A percentile compares a stretch with the other conserved stretches of the same genome.
Evolutionary conservation across 306 rosid species (phyloP).

Genomic region (Malus asiatica): DNA sequence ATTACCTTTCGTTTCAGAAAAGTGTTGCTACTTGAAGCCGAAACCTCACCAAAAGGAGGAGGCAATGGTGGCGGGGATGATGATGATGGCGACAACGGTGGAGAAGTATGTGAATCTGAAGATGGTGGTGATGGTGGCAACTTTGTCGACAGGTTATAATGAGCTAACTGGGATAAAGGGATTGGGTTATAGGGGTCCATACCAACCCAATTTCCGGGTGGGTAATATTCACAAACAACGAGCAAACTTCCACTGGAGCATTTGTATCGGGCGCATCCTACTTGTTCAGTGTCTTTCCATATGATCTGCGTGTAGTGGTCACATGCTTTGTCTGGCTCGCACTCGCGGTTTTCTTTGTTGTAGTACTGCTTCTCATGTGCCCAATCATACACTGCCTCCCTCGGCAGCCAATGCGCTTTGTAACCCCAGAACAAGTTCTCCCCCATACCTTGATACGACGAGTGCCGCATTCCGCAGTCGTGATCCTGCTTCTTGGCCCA

Average conservation of each 20-base stretch:
- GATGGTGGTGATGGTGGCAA: background rate
- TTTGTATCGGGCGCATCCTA: slow-evolving; percentile 42
- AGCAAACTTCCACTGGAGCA: slow-evolving; percentile 18
- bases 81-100: background rate
- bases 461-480: slow-evolving; percentile 39
- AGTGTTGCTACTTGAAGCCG: no score
- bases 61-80: background rate
- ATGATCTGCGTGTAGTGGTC: slow-evolving; percentile 71
- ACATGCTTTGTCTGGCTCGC: slow-evolving; percentile 21
- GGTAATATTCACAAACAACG: slow-evolving; percentile 56
- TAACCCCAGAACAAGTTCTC: slow-evolving; percentile 64
- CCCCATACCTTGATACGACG: slow-evolving; percentile 27
- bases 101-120: background rate
- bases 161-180: background rate
- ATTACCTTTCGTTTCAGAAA: background rate
- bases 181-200: slow-evolving; percentile 37
- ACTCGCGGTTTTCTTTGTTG: slow-evolving; percentile 12
- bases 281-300: slow-evolving; percentile 35
- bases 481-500: slow-evolving; percentile 23
- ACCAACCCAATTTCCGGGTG: slow-evolving; percentile 41
- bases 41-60: no score
- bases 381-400: slow-evolving; percentile 43
- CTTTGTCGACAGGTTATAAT: background rate
- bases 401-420: slow-evolving; percentile 22
- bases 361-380: slow-evolving; percentile 16